phyloP scores from a whole-genome alignment of 345 rosid species.

The Raphanus sativus region DNA sequence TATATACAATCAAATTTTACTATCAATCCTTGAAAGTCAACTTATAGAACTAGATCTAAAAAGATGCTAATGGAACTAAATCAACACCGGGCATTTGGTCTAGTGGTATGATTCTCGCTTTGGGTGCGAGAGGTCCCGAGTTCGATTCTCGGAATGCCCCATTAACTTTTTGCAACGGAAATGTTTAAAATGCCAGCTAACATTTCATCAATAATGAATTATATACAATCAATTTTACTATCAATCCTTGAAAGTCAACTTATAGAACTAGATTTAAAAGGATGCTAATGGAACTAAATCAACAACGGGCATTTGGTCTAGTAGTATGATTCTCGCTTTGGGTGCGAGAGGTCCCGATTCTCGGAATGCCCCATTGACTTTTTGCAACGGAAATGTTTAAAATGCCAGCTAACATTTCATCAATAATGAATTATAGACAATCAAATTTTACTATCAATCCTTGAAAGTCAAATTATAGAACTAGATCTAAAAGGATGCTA shows the following conservation, averaged over 20 bases:
- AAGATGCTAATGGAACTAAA: neutral
- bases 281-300: neutral
- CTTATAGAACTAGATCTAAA: neutral
- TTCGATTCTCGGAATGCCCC: constrained; percentile 36
- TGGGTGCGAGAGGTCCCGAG: constrained; percentile 84
- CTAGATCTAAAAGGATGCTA: neutral
- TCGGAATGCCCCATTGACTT: too few species aligned
- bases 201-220: too few species aligned
- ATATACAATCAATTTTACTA: too few species aligned
- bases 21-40: neutral
- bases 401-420: neutral
- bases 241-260: too few species aligned
- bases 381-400: neutral
- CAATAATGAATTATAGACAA: neutral
- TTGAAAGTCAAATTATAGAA: constrained; percentile 6
- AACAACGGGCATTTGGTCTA: constrained; percentile 60
- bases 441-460: neutral
- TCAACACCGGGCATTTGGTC: constrained; percentile 55
- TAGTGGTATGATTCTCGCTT: constrained; percentile 84
- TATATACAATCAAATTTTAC: neutral
- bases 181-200: too few species aligned
- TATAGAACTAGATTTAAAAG: too few species aligned
- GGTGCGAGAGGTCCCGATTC: constrained; percentile 86
- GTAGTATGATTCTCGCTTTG: constrained; percentile 85
- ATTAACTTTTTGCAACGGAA: too few species aligned